phyloP scores from a whole-genome alignment of 306 rosid genomes.

The Citrullus colocynthis region DNA sequence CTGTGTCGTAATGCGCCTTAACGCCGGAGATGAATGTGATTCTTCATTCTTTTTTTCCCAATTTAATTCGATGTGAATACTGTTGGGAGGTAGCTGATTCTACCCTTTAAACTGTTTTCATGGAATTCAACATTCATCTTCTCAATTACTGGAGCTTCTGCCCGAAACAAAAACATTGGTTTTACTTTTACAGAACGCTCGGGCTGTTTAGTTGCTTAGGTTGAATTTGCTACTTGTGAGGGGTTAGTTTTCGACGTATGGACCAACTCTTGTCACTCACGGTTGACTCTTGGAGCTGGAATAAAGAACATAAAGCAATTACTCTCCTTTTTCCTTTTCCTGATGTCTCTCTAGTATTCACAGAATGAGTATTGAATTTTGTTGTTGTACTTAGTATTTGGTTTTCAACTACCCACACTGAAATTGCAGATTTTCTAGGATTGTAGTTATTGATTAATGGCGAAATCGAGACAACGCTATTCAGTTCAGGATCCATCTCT shows the following conservation, averaged over 20 bases:
- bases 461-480: conserved; percentile 43
- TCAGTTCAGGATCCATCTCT: conserved; percentile 62
- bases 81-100: neutral
- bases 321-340: neutral
- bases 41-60: neutral
- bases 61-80: neutral
- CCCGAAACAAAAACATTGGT: neutral
- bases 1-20: neutral
- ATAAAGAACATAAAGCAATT: neutral
- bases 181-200: neutral
- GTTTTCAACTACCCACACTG: neutral
- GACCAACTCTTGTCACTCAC: neutral
- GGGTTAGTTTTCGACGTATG: neutral
- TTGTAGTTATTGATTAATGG: conserved; percentile 33
- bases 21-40: neutral
- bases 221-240: neutral
- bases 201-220: neutral
- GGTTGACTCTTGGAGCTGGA: neutral
- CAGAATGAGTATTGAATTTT: neutral
- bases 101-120: neutral
- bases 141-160: neutral
- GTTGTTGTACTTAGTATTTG: neutral
- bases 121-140: neutral
- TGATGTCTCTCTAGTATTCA: neutral
- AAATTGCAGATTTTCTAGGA: conserved; percentile 23